Base-by-base conservation (phyloP, 108 stramenopile species). In the Poteriospumella lacustris region DNA sequence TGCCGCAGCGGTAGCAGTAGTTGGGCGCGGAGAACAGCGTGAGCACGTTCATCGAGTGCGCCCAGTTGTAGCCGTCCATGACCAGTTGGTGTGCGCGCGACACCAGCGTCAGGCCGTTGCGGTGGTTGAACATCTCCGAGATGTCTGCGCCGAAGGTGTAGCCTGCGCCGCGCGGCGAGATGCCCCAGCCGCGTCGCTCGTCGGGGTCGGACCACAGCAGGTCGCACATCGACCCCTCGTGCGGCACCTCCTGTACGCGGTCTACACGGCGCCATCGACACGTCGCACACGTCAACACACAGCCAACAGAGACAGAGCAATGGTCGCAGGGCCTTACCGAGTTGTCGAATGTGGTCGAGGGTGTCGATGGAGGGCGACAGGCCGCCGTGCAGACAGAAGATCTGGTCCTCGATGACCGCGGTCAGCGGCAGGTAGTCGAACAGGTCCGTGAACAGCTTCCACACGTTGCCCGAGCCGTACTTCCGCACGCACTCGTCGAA, bases 181-280 rank as follows among this genome's bases (percentile, higher is more conserved):
- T 90, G 60, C 91, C 91, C 92, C 92, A 93, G 0, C 91, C 91
- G 58, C 87, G 87, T 73, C 96, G 88, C 72, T 99, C 98, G 81
- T 99, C 98, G 1, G 98, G 98, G 82, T 99, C 98, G 58, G 86
- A 90, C 98, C 98, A 99, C 2, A 99, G 91, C 68, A 99, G 87
- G 88, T 99, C 98, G 80, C 96, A 97, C 92, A 99, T 96, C 58
- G 96, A 93, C 26, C 98, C 98, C 77, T 99, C 98, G 79, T 99
- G 98, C 12, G 98, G 98, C 15, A 99, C 95, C 87, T 99, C 98
- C 82, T 99, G 95, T 33, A 96, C 93, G 72, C 96, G 89, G 88
- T 98, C 95, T 80, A n/a, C n/a, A n/a, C n/a, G n/a, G n/a, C n/a
- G n/a, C n/a, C n/a, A n/a, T n/a, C n/a, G n/a, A n/a, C n/a, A n/a